Evolutionary conservation across 2,329 filamentous ascomycete species (phyloP), one percentile per base, ranked within the genome.

Genomic region (Calonectria ilicicola): DNA sequence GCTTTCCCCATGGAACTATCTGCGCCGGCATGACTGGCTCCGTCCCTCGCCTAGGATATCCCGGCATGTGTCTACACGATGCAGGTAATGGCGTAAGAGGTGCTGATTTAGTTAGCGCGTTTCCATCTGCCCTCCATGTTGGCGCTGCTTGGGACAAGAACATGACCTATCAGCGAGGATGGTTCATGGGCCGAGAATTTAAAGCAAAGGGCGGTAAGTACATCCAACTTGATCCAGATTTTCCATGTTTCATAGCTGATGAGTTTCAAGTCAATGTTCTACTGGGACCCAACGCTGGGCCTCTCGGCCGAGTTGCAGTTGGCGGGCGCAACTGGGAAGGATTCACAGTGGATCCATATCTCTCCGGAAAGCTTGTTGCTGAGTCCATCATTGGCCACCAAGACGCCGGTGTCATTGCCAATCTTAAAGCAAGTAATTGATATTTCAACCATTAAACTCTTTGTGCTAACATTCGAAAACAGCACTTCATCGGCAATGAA

Each of bases 311-410:
- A 21, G 93, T 93, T 65, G 93, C 93, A 0, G 86, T 91, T 14
- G 93, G 92, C 4, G 94, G 93, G 0, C 88, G 94, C 35, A 94
- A 91, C 74, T 95, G 93, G 93, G 93, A 95, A 81, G 91, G 91
- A 0, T 95, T 95, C 79, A 93, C 92, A 1, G 84, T 90, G 4
- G 93, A 95, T 78, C 93, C 93, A 0, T 91, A 91, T 17, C 87
- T 95, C 8, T 92, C 93, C 1, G 95, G 94, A 23, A 87, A 91
- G 71, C 86, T 94, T 69, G 93, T 93, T 72, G 90, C 90, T n/a
- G 89, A 94, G 78, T 93, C 93, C 1, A 90, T 96, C 77, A 87
- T 90, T 74, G 94, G 94, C 35, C 94, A 95, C 65, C 94, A 97
- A 81, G 91, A 92, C 78, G 91, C 92, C 3, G 94, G 94, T 77